Conservation (phyloP, 1,139 yeast genomes). For the Blastobotrys indianensis region DNA sequence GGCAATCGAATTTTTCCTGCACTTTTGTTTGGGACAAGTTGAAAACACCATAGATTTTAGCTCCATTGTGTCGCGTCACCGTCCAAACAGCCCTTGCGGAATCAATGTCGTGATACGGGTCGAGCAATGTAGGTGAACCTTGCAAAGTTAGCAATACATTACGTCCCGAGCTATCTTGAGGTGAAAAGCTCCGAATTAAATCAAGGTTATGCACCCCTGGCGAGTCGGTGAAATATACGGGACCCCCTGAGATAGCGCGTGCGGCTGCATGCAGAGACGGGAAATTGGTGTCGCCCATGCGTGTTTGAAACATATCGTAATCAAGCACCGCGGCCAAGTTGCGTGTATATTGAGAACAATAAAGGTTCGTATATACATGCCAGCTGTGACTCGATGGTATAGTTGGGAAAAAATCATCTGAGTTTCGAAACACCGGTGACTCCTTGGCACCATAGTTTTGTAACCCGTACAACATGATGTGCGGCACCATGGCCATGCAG, state of each 20-base stretch:
- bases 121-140: conserved; percentile 18
- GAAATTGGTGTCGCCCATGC: conserved; percentile 10
- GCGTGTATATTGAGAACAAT: conserved; percentile 25
- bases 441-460: conserved; percentile 11
- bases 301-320: conserved; percentile 33
- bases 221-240: conserved; percentile 29
- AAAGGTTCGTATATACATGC: conserved; percentile 31
- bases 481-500: conserved; percentile 31
- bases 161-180: conserved; percentile 16
- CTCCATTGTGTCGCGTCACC: conserved; percentile 16
- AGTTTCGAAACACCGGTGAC: conserved; percentile 27
- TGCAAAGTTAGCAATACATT: conserved; percentile 21
- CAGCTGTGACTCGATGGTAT: conserved; percentile 27
- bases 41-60: conserved; percentile 20
- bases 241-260: conserved; percentile 32
- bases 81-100: conserved; percentile 15
- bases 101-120: conserved; percentile 21
- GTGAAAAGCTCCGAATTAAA: conserved; percentile 21
- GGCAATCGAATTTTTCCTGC: neutral
- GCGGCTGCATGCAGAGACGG: conserved; percentile 28
- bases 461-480: conserved; percentile 23
- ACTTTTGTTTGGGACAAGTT: conserved; percentile 17
- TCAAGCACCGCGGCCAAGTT: conserved; percentile 27
- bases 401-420: conserved; percentile 30
- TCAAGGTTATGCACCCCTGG: conserved; percentile 22